These are phyloP conservation scores for Amaranthus tricolor DNA, from an alignment of 179 eudicot species.

Conservation along the genomic window DNA sequence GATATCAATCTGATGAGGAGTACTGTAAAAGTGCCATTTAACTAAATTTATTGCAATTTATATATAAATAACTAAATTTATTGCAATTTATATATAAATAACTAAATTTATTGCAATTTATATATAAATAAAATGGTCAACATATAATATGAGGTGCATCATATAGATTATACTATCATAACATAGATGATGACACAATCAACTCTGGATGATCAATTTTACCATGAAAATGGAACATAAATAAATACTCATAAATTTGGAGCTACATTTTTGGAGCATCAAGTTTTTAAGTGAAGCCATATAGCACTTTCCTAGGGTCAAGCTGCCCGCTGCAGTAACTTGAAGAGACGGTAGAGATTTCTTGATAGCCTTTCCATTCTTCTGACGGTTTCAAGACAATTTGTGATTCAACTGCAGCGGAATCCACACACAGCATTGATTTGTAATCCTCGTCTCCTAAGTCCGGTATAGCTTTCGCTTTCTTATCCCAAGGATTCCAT, in stretches of 20 bases:
- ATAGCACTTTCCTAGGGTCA: conserved; percentile 54
- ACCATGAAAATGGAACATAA: background rate
- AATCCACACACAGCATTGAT: conserved; percentile 56
- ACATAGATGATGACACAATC: background rate
- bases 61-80: too few relatives aligned
- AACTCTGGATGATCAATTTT: conserved; percentile 2
- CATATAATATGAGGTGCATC: too few relatives aligned
- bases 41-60: too few relatives aligned
- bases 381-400: conserved; percentile 56
- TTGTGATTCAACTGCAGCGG: conserved; percentile 50
- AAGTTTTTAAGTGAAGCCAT: conserved; percentile 24
- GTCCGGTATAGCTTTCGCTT: conserved; percentile 42
- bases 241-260: background rate
- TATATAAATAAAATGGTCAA: too few relatives aligned
- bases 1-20: too few relatives aligned
- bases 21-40: too few relatives aligned
- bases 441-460: conserved; percentile 59
- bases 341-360: conserved; percentile 60
- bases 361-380: conserved; percentile 69
- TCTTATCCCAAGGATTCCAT: conserved; percentile 76
- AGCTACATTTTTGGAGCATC: background rate
- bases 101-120: too few relatives aligned
- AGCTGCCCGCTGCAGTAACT: conserved; percentile 78
- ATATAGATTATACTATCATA: background rate
- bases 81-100: too few relatives aligned